Evolutionary conservation across 768 basidiomycete genomes (phyloP).

Genomic region (Collybia sp.): DNA sequence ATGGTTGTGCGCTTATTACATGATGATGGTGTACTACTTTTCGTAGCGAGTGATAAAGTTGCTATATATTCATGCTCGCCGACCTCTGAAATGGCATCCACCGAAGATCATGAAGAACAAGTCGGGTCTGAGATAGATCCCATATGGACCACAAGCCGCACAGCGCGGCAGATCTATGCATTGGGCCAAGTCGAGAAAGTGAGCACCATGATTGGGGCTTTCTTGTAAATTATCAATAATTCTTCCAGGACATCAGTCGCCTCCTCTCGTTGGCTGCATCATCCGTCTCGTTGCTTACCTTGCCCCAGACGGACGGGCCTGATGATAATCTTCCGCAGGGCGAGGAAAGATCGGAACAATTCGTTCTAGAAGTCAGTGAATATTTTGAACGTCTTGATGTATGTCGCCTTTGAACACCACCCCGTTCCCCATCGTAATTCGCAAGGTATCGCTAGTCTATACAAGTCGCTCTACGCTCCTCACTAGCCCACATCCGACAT

Average conservation of each 20-base stretch:
- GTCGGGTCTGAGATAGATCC: slow-evolving; percentile 58
- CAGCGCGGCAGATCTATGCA: slow-evolving; percentile 76
- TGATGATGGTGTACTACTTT: neutral
- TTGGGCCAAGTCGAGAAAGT: slow-evolving; percentile 82
- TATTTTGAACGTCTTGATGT: slow-evolving; percentile 84
- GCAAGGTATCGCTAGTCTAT: slow-evolving; percentile 52
- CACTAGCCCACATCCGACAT: slow-evolving; percentile 75
- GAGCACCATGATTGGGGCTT: slow-evolving; percentile 5
- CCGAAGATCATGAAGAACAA: slow-evolving; percentile 22
- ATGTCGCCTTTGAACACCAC: slow-evolving; percentile 12
- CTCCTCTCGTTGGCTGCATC: slow-evolving; percentile 73
- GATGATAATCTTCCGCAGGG: slow-evolving; percentile 71
- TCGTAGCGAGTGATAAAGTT: neutral
- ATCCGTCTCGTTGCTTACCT: slow-evolving; percentile 70
- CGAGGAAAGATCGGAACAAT: slow-evolving; percentile 80
- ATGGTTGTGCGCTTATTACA: neutral
- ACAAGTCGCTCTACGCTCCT: slow-evolving; percentile 71
- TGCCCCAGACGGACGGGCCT: slow-evolving; percentile 77
- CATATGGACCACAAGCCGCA: slow-evolving; percentile 78
- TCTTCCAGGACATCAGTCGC: slow-evolving; percentile 68
- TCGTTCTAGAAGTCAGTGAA: slow-evolving; percentile 80
- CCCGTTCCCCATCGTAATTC: slow-evolving; percentile 3
- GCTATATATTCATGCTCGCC: neutral
- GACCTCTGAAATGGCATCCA: slow-evolving; percentile 17
- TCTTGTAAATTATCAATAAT: neutral